Conservation (phyloP, 2,329 filamentous ascomycete genomes). For the Penicillium sp. region DNA sequence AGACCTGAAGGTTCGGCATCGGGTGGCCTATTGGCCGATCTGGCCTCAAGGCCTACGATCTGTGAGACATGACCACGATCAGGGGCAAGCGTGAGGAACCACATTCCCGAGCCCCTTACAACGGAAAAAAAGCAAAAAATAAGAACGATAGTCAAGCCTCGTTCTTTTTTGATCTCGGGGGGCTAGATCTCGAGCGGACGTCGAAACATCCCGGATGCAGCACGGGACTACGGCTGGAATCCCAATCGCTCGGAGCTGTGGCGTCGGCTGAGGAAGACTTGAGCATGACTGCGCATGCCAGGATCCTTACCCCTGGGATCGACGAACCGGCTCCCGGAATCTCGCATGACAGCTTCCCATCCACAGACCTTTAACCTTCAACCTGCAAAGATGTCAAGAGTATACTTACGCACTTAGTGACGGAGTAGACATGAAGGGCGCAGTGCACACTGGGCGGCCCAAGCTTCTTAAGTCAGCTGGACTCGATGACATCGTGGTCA, state of each 20-base stretch:
- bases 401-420: too few relatives aligned
- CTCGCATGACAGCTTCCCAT: slow-evolving; percentile 11
- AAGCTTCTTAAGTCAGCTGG: slow-evolving; percentile 26
- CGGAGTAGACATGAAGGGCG: not conserved
- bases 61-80: slow-evolving; percentile 5
- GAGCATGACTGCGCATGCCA: slow-evolving; percentile 17
- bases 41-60: slow-evolving; percentile 2
- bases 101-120: slow-evolving; percentile 7
- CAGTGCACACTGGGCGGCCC: slow-evolving; percentile 7
- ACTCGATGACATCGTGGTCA: slow-evolving; percentile 23
- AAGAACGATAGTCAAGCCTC: not conserved
- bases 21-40: slow-evolving; percentile 12
- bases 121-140: slow-evolving; percentile 4
- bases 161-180: not conserved
- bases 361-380: too few relatives aligned
- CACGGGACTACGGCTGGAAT: slow-evolving; percentile 16
- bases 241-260: slow-evolving; percentile 19
- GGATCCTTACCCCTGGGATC: slow-evolving; percentile 16
- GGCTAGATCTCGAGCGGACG: not conserved
- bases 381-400: too few relatives aligned
- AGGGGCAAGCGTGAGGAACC: slow-evolving; percentile 17
- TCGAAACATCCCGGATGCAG: not conserved
- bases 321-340: slow-evolving; percentile 8
- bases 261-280: slow-evolving; percentile 20
- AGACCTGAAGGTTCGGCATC: not conserved